Evolutionary conservation across 1,284 basidiomycete genomes (phyloP), one percentile per base, ranked within the genome.

Genomic region (Athelia psychrophila): DNA sequence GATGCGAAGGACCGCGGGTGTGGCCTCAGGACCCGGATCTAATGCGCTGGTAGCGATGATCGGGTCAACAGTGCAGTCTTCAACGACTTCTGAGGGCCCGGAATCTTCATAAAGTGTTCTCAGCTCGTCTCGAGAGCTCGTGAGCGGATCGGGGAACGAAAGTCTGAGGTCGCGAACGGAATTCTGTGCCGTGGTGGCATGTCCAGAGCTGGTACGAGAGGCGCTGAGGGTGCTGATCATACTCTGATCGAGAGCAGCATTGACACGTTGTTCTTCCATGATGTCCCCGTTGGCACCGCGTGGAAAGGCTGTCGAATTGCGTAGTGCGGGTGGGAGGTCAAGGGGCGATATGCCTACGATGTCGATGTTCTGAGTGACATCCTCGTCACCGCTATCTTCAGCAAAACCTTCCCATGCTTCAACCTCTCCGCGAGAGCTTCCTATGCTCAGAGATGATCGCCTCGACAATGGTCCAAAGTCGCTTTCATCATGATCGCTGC

Each of bases 101-200:
- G 80, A 69, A 44, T 75, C 68, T 58, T 81, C 78, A 62, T 75
- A 80, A 18, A 81, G 80, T 54, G 72, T 71, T 60, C 75, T 75
- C 56, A 84, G 66, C 51, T 83, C 76, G 65, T 80, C 77, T 58
- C 72, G 76, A 51, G 81, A 83, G 64, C 82, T 86, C 53, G 80
- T 82, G 62, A 90, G 76, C 54, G 86, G 86, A 69, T 89, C 86
- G 44, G 86, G 86, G 70, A 89, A 89, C 32, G 86, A 90, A 51
- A 89, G 68, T 58, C 84, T 79, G 56, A 90, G 77, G 68, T 89
- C 86, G 64, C 81, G 84, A 44, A 83, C 70, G 20, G 82, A 80
- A 51, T 62, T 76, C 53, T 84, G 84, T 47, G 77, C 66, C 54
- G 81, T 78, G 45, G 80, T 77, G 24, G 72, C 67, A 57, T 76